Base-by-base conservation (phyloP, 23 red algal genomes). In the Agarophyton chilense region DNA sequence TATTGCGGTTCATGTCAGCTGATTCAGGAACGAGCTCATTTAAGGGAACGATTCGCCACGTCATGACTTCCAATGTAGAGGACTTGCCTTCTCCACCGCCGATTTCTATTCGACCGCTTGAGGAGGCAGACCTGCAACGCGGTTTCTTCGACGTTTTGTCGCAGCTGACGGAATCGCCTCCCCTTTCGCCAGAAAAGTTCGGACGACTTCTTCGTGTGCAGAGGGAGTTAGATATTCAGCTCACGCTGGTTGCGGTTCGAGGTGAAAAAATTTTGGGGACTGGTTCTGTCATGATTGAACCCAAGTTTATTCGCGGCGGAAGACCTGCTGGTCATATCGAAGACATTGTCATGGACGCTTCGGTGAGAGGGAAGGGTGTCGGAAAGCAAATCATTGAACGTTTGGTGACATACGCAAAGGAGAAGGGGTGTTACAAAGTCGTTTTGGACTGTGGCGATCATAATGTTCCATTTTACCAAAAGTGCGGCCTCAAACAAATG, bases 361-460 rank as follows among this genome's bases (percentile, higher is more conserved):
- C 28, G 38, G 28, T 64, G 17, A 73, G 94, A 45, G 66, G 82
- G 38, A 68, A 13, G 32, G 52, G 83, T 24, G 34, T 96, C 1
- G 94, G 94, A 1, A 86, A 81, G 41, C 34, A 43, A 28, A 77
- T 96, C 41, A 81, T 96, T 35, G 52, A 43, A 2, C 25, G 45
- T 8, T 70, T 96, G 13, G 78, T 85, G 16, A 67, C 22, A 1
- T 52, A 81, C 34, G 67, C 88, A n/a, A 84, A 58, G 21, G 77
- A 79, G 79, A 54, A 81, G 19, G 90, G 86, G 16, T 96, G 94
- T 67, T 96, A 96, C 65, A 96, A 96, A 47, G 83, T 92, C 21
- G 87, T 96, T 24, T 51, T 96, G 18, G 90, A 92, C 52, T 96
- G 94, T 61, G 79, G 81, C 11, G 65, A 88, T 5, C 38, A 45